phyloP scores from a whole-genome alignment of 2,329 filamentous ascomycete genomes.

The Penicillium sp. region DNA sequence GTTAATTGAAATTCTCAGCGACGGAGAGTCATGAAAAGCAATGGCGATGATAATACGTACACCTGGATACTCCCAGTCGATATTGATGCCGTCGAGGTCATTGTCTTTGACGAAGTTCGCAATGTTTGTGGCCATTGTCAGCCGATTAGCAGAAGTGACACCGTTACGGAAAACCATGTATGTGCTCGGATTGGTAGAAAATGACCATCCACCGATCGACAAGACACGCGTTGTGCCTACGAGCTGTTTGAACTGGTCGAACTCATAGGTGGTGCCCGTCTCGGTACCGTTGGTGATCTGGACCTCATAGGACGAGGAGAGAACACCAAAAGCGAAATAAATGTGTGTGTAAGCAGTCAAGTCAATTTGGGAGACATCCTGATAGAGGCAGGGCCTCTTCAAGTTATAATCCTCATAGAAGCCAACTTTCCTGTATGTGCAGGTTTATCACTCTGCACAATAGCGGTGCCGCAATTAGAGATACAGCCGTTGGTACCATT shows the following conservation, averaged over 20 bases:
- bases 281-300: conserved; percentile 18
- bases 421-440: not conserved
- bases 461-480: conserved; percentile 16
- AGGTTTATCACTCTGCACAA: conserved; percentile 23
- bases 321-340: conserved; percentile 40
- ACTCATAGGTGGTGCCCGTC: conserved; percentile 23
- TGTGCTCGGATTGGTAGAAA: conserved; percentile 39
- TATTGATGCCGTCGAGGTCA: conserved; percentile 20
- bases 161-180: conserved; percentile 42
- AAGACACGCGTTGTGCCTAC: conserved; percentile 40
- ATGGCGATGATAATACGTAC: too few relatives aligned
- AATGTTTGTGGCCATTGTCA: conserved; percentile 39
- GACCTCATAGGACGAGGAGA: conserved; percentile 32
- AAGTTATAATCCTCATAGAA: conserved; percentile 24
- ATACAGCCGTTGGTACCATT: not conserved
- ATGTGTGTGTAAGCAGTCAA: conserved; percentile 26
- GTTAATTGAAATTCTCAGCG: too few relatives aligned
- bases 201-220: conserved; percentile 49
- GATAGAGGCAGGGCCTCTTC: conserved; percentile 29
- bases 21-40: too few relatives aligned
- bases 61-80: not conserved
- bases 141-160: conserved; percentile 38
- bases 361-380: conserved; percentile 18
- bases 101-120: conserved; percentile 43
- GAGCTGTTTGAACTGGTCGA: conserved; percentile 34